A percentile compares a stretch with the other conserved stretches of the same genome.
Evolutionary conservation across 805 yeast species (phyloP).

Genomic region (Dipodascus geniculatus): DNA sequence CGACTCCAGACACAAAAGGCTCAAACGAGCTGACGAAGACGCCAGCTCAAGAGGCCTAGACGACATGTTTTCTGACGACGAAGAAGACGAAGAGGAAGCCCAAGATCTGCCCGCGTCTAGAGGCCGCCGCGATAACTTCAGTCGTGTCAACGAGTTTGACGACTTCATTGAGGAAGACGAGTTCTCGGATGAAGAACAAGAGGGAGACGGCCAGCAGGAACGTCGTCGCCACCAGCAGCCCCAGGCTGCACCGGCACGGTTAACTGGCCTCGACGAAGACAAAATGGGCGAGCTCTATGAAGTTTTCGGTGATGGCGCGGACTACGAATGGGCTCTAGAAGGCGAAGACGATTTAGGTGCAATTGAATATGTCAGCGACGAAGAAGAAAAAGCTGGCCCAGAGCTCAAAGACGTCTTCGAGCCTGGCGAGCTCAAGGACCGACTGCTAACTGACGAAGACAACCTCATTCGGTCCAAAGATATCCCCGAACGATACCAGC

Average conservation of each 20-base stretch:
- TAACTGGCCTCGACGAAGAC: conserved; percentile 63
- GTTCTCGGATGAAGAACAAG: conserved; percentile 75
- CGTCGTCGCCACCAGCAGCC: conserved; percentile 25
- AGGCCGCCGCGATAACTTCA: conserved; percentile 32
- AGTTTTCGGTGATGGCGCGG: conserved; percentile 94
- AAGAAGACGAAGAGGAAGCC: conserved; percentile 31
- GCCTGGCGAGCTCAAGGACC: conserved; percentile 81
- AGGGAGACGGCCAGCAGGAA: conserved; percentile 40
- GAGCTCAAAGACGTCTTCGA: conserved; percentile 86
- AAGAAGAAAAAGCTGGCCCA: conserved; percentile 30
- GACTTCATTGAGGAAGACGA: conserved; percentile 98
- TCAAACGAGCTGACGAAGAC: conserved; percentile 58
- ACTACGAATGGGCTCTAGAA: conserved; percentile 96
- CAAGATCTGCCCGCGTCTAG: conserved; percentile 25
- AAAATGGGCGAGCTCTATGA: conserved; percentile 87
- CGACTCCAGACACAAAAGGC: conserved; percentile 29
- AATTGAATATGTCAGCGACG: conserved; percentile 23
- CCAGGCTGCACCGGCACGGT: conserved; percentile 20
- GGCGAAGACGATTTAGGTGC: conserved; percentile 59
- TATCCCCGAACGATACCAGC: conserved; percentile 86
- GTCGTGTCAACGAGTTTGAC: conserved; percentile 55
- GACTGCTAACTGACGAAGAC: conserved; percentile 86
- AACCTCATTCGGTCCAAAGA: conserved; percentile 78
- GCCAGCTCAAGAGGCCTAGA: conserved; percentile 35
- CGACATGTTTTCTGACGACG: conserved; percentile 67